Base-by-base conservation (phyloP, 192 early-diverging fungal genomes). In the Coemansia sp. region DNA sequence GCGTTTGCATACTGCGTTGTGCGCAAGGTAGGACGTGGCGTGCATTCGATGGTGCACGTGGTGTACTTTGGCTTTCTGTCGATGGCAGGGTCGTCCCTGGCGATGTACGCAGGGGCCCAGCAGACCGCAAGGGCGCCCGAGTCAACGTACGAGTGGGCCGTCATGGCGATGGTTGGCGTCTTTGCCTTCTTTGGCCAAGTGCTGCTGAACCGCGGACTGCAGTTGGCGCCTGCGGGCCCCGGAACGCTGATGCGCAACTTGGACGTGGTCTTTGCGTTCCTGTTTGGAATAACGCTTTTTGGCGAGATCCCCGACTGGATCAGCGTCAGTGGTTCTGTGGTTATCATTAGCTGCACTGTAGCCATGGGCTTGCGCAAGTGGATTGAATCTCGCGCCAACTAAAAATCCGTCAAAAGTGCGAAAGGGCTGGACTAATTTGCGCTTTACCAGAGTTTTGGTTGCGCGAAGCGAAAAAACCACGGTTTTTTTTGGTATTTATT, bases 241-340 rank as follows among this genome's bases (percentile, higher is more conserved):
- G 91, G 85, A 14, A 87, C 89, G n/a, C 56, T 94, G 76, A 91
- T 93, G 88, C 86, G 93, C 45, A 92, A 90, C 77, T 78, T 91
- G 52, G 92, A 94, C 64, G 86, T 94, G 38, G 90, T 92, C 3
- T 92, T 92, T 83, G 89, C 92, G 16, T 92, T 92, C 76, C 52
- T 89, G 18, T 87, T 93, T 73, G 89, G 91, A 21, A 84, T 91
- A 34, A 66, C 82, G 4, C 63, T 94, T 53, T 89, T 93, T 63
- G 83, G 84, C 58, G 91, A 94, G 67, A 62, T 85, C 4, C 91
- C 92, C 0, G 79, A 83, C 35, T 36, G 81, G 34, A 81, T 81
- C 33, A 80, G 75, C 9, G 71, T 90, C 34, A 35, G 76, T 14
- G 93, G 93, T 9, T 87, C 92, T 0, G 46, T 77, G 0, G 66